A percentile compares a stretch with the other conserved stretches of the same genome.
Evolutionary conservation across 2,329 filamentous ascomycete genomes (phyloP).

Genomic region (Hypoxylon sp.): DNA sequence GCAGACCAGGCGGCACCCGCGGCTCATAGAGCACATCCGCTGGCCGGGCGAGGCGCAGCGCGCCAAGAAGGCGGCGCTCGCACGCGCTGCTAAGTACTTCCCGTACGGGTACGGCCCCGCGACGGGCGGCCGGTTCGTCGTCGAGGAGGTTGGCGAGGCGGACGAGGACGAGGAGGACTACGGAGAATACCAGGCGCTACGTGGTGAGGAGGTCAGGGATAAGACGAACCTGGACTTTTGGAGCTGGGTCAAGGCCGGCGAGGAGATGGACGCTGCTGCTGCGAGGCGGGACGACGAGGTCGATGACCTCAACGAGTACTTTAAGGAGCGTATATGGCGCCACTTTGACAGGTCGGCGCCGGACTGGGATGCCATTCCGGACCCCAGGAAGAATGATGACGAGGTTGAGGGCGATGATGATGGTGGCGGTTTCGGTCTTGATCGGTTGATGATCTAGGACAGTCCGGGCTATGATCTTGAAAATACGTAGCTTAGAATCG

Average conservation of each 20-base stretch:
- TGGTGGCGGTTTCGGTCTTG: slow-evolving; percentile 23
- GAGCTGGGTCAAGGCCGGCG: slow-evolving; percentile 39
- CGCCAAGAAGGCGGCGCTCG: slow-evolving; percentile 49
- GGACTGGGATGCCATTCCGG: slow-evolving; percentile 20
- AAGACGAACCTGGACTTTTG: slow-evolving; percentile 34
- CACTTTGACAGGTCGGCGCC: not conserved
- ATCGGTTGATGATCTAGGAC: slow-evolving; percentile 9
- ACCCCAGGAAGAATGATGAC: slow-evolving; percentile 10
- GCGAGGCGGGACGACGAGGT: not conserved
- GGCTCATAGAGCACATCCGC: slow-evolving; percentile 29
- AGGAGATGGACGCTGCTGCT: slow-evolving; percentile 23
- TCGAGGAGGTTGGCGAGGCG: slow-evolving; percentile 55
- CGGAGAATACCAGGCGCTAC: slow-evolving; percentile 50
- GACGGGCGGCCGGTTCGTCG: slow-evolving; percentile 51
- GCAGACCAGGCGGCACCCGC: slow-evolving; percentile 29
- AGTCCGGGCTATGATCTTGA: not conserved
- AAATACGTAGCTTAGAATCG: too few relatives aligned
- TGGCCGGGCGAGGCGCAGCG: slow-evolving; percentile 49
- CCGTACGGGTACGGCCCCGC: slow-evolving; percentile 56
- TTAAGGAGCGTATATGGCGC: slow-evolving; percentile 12
- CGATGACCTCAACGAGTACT: slow-evolving; percentile 23
- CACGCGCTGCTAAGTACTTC: slow-evolving; percentile 55
- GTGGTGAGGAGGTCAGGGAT: slow-evolving; percentile 36
- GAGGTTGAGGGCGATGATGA: slow-evolving; percentile 4
- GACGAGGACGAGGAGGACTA: slow-evolving; percentile 54